Evolutionary conservation across 352 stramenopile genomes (phyloP).

Genomic region (Pythium graminicola): DNA sequence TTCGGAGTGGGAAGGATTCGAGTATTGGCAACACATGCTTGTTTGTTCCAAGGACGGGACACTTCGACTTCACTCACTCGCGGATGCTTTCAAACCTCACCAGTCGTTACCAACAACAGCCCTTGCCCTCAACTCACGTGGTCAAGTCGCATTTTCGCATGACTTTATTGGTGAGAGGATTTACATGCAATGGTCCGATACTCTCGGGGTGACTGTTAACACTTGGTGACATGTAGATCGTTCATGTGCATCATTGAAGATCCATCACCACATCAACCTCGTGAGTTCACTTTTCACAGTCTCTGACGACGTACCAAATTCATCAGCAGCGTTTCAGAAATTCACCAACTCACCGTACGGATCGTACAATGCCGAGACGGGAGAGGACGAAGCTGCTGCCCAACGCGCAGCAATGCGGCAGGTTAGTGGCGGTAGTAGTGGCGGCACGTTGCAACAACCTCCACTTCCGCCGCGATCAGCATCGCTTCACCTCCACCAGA

Average conservation of each 20-base stretch:
- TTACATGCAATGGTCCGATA: background rate
- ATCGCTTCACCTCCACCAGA: conserved; percentile 10
- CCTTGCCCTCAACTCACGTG: conserved; percentile 71
- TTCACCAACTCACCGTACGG: conserved; percentile 24
- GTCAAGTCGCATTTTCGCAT: conserved; percentile 76
- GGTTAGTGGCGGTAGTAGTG: conserved; percentile 6
- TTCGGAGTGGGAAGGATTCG: conserved; percentile 58
- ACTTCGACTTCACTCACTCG: conserved; percentile 79
- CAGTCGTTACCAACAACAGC: conserved; percentile 67
- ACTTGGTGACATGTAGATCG: too few relatives aligned
- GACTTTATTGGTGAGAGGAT: conserved; percentile 61
- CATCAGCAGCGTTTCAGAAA: conserved; percentile 19
- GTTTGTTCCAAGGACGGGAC: conserved; percentile 85
- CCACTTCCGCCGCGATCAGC: conserved; percentile 7
- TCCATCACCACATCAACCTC: conserved; percentile 60
- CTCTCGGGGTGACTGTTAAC: background rate
- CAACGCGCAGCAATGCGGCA: conserved; percentile 5
- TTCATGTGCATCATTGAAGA: conserved; percentile 74
- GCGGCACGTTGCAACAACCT: conserved; percentile 5
- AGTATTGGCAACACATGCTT: conserved; percentile 86
- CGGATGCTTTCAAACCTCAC: conserved; percentile 76
- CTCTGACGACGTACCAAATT: conserved; percentile 13
- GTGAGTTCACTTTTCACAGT: conserved; percentile 68
- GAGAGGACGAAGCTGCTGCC: conserved; percentile 9
- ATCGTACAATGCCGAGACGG: conserved; percentile 18